Conservation (phyloP, 768 basidiomycete species). For the Naematelia aurantialba region DNA sequence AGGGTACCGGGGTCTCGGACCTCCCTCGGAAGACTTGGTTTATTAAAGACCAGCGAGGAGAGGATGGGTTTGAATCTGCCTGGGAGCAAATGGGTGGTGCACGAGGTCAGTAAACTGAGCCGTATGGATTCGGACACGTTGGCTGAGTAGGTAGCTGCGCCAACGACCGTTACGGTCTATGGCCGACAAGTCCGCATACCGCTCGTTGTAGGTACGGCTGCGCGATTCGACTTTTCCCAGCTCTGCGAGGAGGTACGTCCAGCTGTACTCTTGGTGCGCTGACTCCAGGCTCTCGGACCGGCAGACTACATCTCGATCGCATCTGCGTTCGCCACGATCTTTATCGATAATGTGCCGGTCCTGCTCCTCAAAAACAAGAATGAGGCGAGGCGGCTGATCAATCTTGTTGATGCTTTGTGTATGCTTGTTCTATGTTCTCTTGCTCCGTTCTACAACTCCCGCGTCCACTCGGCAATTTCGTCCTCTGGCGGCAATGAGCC, state of each 20-base stretch:
- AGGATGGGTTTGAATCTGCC: slow-evolving; percentile 16
- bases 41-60: not conserved
- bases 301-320: slow-evolving; percentile 62
- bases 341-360: slow-evolving; percentile 57
- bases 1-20: not conserved
- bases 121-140: not conserved
- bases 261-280: not conserved
- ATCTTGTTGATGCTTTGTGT: slow-evolving; percentile 62
- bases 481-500: not conserved
- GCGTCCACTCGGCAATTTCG: not conserved
- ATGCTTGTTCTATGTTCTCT: slow-evolving; percentile 10
- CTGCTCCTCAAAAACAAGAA: slow-evolving; percentile 58
- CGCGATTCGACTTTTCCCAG: slow-evolving; percentile 57
- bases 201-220: slow-evolving; percentile 52
- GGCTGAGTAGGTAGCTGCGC: too few relatives aligned
- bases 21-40: not conserved
- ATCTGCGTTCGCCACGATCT: slow-evolving; percentile 56
- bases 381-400: slow-evolving; percentile 61
- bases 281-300: slow-evolving; percentile 55
- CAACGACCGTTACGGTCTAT: slow-evolving; percentile 54
- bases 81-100: slow-evolving; percentile 18
- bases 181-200: slow-evolving; percentile 56
- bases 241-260: slow-evolving; percentile 56
- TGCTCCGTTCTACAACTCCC: not conserved
- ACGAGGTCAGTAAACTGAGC: slow-evolving; percentile 22